Evolutionary conservation across 1,139 yeast species (phyloP).

Genomic region (Nakaseomyces bracarensis): DNA sequence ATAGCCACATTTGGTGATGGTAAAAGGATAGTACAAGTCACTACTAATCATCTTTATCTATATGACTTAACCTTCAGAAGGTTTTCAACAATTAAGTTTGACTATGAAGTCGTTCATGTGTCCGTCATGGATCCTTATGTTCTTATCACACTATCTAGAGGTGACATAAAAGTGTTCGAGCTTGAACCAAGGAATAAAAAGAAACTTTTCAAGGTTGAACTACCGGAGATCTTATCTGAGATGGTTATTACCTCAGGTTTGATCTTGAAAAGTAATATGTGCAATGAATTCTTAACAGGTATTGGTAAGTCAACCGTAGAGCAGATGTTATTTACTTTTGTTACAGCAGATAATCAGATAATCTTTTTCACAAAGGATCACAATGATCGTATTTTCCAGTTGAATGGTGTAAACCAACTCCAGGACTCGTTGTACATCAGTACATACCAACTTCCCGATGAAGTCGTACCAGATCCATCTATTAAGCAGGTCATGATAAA

Average conservation of each 20-base stretch:
- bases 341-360: slow-evolving; percentile 69
- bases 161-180: slow-evolving; percentile 45
- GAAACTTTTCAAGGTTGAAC: slow-evolving; percentile 30
- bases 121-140: slow-evolving; percentile 50
- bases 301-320: slow-evolving; percentile 30
- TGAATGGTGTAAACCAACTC: slow-evolving; percentile 51
- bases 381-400: slow-evolving; percentile 56
- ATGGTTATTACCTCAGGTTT: slow-evolving; percentile 64
- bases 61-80: slow-evolving; percentile 57
- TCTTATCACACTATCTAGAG: slow-evolving; percentile 49
- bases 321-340: slow-evolving; percentile 52
- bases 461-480: slow-evolving; percentile 61
- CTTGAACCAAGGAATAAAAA: slow-evolving; percentile 34
- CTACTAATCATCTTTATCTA: slow-evolving; percentile 55
- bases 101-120: slow-evolving; percentile 48
- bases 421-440: slow-evolving; percentile 46
- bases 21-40: slow-evolving; percentile 62
- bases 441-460: slow-evolving; percentile 50
- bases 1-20: slow-evolving; percentile 56
- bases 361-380: slow-evolving; percentile 58
- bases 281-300: slow-evolving; percentile 30
- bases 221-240: slow-evolving; percentile 48
- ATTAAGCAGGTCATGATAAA: slow-evolving; percentile 63
- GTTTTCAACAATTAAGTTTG: slow-evolving; percentile 35
- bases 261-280: slow-evolving; percentile 39